Evolutionary conservation across 192 early-diverging fungal genomes (phyloP).

Genomic region (Linderina pennispora): DNA sequence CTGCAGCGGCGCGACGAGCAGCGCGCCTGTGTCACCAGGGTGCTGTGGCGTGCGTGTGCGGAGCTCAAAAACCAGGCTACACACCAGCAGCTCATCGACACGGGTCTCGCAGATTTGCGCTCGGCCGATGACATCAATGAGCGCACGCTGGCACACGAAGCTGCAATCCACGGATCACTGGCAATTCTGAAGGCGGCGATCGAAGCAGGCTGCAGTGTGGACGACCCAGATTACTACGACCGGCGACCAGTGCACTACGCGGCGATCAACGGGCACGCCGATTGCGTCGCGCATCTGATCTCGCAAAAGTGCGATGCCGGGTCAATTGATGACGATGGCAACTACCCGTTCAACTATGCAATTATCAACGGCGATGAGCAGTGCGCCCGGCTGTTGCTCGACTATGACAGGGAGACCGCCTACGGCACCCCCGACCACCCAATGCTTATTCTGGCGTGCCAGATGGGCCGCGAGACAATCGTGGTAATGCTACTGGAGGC

Average conservation of each 20-base stretch:
- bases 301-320: constrained; percentile 46
- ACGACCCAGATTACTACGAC: constrained; percentile 83
- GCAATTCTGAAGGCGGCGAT: constrained; percentile 57
- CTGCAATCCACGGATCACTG: constrained; percentile 74
- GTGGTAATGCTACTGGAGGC: constrained; percentile 69
- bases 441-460: constrained; percentile 82
- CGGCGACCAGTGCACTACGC: constrained; percentile 90
- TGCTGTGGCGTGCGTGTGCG: constrained; percentile 43
- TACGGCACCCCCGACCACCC: constrained; percentile 47
- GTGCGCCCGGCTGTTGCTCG: constrained; percentile 70
- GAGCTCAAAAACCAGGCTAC: constrained; percentile 30
- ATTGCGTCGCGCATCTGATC: constrained; percentile 59
- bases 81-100: constrained; percentile 56
- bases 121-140: constrained; percentile 92
- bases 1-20: constrained; percentile 37
- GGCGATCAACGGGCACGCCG: constrained; percentile 79
- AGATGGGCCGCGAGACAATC: constrained; percentile 86
- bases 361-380: constrained; percentile 75
- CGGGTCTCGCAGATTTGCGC: constrained; percentile 66
- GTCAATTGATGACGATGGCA: constrained; percentile 83
- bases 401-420: constrained; percentile 54
- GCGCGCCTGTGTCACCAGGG: constrained; percentile 25
- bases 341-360: constrained; percentile 80
- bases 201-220: constrained; percentile 29
- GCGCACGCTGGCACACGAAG: constrained; percentile 83